Evolutionary conservation across 495 filamentous ascomycete genomes (phyloP), one percentile per base, ranked within the genome.

Genomic region (Aspergillus campestris): DNA sequence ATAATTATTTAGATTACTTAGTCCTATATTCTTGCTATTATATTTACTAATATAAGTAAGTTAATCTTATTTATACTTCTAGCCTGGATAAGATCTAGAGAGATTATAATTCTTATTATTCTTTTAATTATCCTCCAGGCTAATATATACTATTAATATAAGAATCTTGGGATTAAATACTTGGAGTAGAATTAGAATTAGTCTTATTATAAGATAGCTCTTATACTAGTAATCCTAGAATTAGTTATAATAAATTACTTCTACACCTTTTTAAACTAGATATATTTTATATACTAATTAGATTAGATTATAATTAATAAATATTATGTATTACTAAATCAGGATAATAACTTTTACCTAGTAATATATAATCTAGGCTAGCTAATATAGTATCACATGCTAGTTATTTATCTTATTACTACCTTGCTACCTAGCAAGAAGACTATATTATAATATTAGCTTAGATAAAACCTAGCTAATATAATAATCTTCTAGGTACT

Each of bases 61-160:
- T 57, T 53, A 38, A 34, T 62, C 27, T 38, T 49, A 18, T 62
- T 62, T 31, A 58, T 62, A 36, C 47, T 62, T 15, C 55, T 45
- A 24, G 47, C 38, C 27, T 53, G 14, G 41, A 33, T 34, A 14
- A 31, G 15, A 30, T 30, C 40, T 10, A 15, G 40, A 30, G 40
- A 30, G 5, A 42, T 15, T 1, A 44, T 34, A 8, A 31, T 42
- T 28, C 35, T 45, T 37, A 48, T 38, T n/a, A 42, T 40, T 38
- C 43, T 14, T 43, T 49, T 44, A 3, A 38, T 61, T 12, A 42
- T 40, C 39, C 49, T 60, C 37, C 31, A 37, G 12, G 7, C 30
- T 11, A 45, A 61, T 39, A 32, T 59, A 1, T 31, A 42, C 7
- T 27, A 33, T 7, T 31, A 38, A 31, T 59, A 30, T 38, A 5